Percentiles rank a stretch among this genome's conserved stretches.
These are phyloP conservation scores for Pseudophaeomoniella oleicola DNA, from an alignment of 2,329 filamentous ascomycete genomes.

Conservation along the genomic window DNA sequence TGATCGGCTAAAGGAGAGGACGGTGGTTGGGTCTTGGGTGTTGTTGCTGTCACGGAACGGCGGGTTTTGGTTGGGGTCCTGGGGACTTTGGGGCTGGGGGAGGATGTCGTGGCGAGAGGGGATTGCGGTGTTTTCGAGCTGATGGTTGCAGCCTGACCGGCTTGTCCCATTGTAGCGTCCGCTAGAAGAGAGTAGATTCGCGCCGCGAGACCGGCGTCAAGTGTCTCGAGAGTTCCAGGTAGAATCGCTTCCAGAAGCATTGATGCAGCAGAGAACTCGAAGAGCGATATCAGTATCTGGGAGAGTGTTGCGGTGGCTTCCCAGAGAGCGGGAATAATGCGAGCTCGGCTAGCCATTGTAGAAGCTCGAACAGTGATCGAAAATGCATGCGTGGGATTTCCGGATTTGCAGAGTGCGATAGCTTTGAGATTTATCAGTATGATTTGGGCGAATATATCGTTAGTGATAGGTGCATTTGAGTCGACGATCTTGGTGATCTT, in stretches of 20 bases:
- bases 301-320: slow-evolving; percentile 53
- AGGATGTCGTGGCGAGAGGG: slow-evolving; percentile 4
- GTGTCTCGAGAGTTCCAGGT: slow-evolving; percentile 62
- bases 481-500: slow-evolving; percentile 38
- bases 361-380: slow-evolving; percentile 63
- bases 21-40: background rate
- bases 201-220: slow-evolving; percentile 47
- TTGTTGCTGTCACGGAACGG: background rate
- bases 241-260: slow-evolving; percentile 54
- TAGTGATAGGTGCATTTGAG: slow-evolving; percentile 37
- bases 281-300: slow-evolving; percentile 52
- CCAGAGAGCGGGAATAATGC: slow-evolving; percentile 58
- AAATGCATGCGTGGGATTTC: slow-evolving; percentile 60
- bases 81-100: background rate
- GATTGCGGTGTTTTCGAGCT: slow-evolving; percentile 10
- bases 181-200: slow-evolving; percentile 55
- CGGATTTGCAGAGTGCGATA: slow-evolving; percentile 51
- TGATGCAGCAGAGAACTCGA: slow-evolving; percentile 54
- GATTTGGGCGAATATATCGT: slow-evolving; percentile 54
- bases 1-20: background rate
- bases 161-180: slow-evolving; percentile 67
- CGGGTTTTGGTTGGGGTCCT: slow-evolving; percentile 2
- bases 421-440: slow-evolving; percentile 61
- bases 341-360: slow-evolving; percentile 55
- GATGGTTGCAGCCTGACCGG: slow-evolving; percentile 34